These are phyloP conservation scores for Hordeum pubiflorum DNA, from an alignment of 202 grass and related monocot species.

Conservation along the genomic window DNA sequence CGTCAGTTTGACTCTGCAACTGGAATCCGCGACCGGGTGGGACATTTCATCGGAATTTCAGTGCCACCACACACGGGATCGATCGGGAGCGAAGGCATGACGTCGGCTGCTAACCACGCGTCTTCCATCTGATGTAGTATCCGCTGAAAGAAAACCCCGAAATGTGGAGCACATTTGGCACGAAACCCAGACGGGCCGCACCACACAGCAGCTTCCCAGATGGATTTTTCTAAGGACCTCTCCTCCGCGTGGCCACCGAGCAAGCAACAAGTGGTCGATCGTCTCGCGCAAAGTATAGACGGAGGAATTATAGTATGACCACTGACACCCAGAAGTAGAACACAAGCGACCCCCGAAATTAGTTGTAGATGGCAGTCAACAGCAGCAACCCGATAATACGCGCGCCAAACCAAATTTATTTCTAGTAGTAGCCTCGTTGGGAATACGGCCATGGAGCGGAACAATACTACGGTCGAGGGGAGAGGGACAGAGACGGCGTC, in stretches of 20 bases:
- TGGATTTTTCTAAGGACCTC: not conserved
- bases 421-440: not conserved
- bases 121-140: not conserved
- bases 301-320: not conserved
- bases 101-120: not conserved
- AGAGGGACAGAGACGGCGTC: not conserved
- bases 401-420: not conserved
- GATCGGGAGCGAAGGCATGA: not conserved
- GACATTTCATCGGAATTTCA: conserved; percentile 6
- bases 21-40: not conserved
- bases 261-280: not conserved
- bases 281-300: not conserved
- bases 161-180: not conserved
- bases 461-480: not conserved
- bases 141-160: too few species aligned
- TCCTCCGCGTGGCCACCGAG: conserved; percentile 8
- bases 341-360: not conserved
- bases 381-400: not conserved
- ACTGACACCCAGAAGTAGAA: not conserved
- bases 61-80: not conserved
- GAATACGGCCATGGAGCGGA: not conserved
- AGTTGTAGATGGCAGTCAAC: not conserved
- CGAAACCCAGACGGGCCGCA: not conserved
- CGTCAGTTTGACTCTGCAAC: not conserved
- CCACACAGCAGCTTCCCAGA: not conserved